Conservation (phyloP, 208 protist species). For the Trypanosoma platydactyli region DNA sequence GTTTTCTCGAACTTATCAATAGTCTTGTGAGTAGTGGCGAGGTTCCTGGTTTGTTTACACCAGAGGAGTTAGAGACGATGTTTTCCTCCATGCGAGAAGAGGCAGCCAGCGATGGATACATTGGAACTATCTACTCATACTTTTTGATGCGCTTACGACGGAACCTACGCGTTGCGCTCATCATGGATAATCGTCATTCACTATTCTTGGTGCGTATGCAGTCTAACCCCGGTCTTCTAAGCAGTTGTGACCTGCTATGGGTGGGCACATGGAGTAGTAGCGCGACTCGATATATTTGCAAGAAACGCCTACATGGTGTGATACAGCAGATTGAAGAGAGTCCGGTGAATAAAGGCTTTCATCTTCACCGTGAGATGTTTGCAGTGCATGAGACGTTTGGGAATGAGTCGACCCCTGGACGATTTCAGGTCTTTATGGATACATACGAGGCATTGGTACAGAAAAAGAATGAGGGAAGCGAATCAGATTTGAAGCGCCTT, state of each 20-base stretch:
- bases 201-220: constrained; percentile 90
- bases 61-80: constrained; percentile 96
- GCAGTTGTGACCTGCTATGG: constrained; percentile 94
- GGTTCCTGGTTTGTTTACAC: constrained; percentile 95
- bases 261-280: constrained; percentile 92
- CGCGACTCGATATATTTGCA: constrained; percentile 84
- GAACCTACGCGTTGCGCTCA: constrained; percentile 94
- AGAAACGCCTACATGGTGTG: constrained; percentile 65
- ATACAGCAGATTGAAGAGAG: constrained; percentile 67
- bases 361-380: constrained; percentile 84
- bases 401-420: constrained; percentile 70
- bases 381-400: constrained; percentile 75
- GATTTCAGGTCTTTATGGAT: constrained; percentile 84
- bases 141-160: constrained; percentile 83
- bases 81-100: constrained; percentile 89
- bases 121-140: constrained; percentile 80
- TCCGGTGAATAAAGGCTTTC: constrained; percentile 72
- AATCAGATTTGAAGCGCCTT: constrained; percentile 79
- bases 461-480: constrained; percentile 73
- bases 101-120: constrained; percentile 77
- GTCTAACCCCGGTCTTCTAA: constrained; percentile 95
- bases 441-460: constrained; percentile 82
- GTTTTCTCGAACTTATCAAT: constrained; percentile 97
- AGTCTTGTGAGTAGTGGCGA: constrained; percentile 91
- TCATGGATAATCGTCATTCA: constrained; percentile 91